These are phyloP conservation scores for Boehmeria nivea DNA, from an alignment of 306 rosid genomes.

Conservation along the genomic window DNA sequence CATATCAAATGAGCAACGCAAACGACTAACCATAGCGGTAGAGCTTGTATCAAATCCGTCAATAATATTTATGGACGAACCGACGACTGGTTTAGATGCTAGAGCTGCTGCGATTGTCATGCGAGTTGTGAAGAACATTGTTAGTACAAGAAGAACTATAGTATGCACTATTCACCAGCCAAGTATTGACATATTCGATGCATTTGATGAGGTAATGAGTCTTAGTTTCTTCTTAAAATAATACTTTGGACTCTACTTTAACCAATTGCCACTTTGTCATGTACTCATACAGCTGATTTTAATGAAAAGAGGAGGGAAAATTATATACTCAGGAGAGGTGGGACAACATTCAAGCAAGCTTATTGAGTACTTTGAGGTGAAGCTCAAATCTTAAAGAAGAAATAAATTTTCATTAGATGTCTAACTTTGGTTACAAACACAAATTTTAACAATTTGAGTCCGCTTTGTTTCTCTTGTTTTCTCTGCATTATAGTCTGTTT, in stretches of 20 bases:
- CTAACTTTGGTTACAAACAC: neutral
- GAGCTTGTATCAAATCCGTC: slow-evolving; percentile 43
- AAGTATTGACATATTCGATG: slow-evolving; percentile 22
- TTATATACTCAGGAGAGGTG: slow-evolving; percentile 48
- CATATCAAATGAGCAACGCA: slow-evolving; percentile 46
- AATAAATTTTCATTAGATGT: too few relatives aligned
- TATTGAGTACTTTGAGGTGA: slow-evolving; percentile 48
- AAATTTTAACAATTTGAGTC: too few relatives aligned
- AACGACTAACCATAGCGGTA: slow-evolving; percentile 50
- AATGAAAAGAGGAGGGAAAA: slow-evolving; percentile 51
- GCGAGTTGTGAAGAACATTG: slow-evolving; percentile 26
- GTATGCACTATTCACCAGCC: slow-evolving; percentile 30
- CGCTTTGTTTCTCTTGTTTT: too few relatives aligned
- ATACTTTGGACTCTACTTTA: too few relatives aligned
- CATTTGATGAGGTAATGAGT: slow-evolving; percentile 21
- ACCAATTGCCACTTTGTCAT: neutral
- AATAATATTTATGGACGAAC: slow-evolving; percentile 24
- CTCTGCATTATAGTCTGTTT: slow-evolving; percentile 13
- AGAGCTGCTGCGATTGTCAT: slow-evolving; percentile 29
- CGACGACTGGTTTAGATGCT: slow-evolving; percentile 24
- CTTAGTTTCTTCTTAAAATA: too few relatives aligned
- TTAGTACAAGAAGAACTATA: slow-evolving; percentile 14
- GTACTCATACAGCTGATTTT: slow-evolving; percentile 29
- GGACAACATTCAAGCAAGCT: slow-evolving; percentile 41
- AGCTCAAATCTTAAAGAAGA: too few relatives aligned